Conservation (phyloP, 257 asterid species). For the Penstemon davidsonii region DNA sequence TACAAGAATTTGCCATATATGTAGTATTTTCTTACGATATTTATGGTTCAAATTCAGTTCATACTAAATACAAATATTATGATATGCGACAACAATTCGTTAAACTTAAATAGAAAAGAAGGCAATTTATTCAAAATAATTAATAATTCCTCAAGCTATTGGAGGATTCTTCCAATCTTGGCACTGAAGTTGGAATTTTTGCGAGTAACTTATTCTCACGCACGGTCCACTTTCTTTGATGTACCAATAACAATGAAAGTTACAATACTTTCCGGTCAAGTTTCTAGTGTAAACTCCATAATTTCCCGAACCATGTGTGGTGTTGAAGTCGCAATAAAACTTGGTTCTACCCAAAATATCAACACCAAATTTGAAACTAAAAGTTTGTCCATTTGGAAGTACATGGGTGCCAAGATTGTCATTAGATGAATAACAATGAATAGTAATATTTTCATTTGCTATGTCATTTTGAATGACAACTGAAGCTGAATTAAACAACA, state of each 20-base stretch:
- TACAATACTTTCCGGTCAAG: not conserved
- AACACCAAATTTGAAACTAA: not conserved
- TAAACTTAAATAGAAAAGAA: not conserved
- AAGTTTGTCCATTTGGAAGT: not conserved
- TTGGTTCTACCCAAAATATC: not conserved
- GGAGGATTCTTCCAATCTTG: constrained; percentile 21
- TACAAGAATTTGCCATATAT: too few species aligned
- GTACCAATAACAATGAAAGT: not conserved
- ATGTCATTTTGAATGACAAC: not conserved
- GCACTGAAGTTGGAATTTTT: not conserved
- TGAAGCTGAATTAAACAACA: too few species aligned
- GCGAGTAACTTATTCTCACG: not conserved
- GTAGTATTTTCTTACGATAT: not conserved
- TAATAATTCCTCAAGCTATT: not conserved
- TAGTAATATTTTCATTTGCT: not conserved
- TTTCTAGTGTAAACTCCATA: constrained; percentile 14
- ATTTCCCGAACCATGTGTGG: constrained; percentile 6
- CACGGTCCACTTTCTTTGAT: constrained; percentile 10
- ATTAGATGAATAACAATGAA: constrained; percentile 10
- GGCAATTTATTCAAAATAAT: not conserved
- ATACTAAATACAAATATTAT: not conserved
- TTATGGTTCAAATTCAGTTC: not conserved
- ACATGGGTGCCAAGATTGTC: constrained; percentile 17
- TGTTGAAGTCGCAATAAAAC: constrained; percentile 22
- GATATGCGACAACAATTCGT: not conserved